These are phyloP conservation scores for Globisporangium iwayamae DNA, from an alignment of 352 stramenopile species.

Conservation along the genomic window DNA sequence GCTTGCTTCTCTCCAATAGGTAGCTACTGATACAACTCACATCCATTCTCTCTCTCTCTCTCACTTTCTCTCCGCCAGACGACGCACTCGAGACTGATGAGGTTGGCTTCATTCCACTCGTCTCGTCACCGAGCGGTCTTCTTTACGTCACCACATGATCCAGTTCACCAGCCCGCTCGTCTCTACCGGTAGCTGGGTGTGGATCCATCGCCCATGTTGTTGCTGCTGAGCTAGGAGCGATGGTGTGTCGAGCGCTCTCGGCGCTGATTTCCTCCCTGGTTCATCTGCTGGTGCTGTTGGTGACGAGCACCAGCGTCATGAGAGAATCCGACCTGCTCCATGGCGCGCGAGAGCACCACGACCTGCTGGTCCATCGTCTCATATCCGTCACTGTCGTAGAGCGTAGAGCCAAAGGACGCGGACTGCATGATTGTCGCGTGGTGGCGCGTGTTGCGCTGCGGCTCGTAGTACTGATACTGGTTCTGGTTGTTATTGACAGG, in stretches of 20 bases:
- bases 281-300: conserved; percentile 13
- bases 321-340: conserved; percentile 4
- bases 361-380: conserved; percentile 9
- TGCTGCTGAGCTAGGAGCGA: not conserved
- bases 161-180: not conserved
- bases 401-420: not conserved
- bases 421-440: conserved; percentile 5
- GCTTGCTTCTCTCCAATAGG: not conserved
- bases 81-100: not conserved
- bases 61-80: not conserved
- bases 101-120: not conserved
- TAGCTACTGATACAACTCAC: conserved; percentile 8
- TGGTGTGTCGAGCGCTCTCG: not conserved
- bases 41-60: not conserved
- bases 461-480: conserved; percentile 20
- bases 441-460: not conserved
- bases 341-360: conserved; percentile 12
- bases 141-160: not conserved
- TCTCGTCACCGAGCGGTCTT: not conserved
- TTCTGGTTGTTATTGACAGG: conserved; percentile 22
- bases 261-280: not conserved
- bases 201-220: conserved; percentile 1
- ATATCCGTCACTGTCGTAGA: conserved; percentile 2
- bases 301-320: conserved; percentile 8
- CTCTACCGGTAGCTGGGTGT: conserved; percentile 8